Base-by-base conservation (phyloP, 768 basidiomycete genomes). In the Lentinula guzmanii region DNA sequence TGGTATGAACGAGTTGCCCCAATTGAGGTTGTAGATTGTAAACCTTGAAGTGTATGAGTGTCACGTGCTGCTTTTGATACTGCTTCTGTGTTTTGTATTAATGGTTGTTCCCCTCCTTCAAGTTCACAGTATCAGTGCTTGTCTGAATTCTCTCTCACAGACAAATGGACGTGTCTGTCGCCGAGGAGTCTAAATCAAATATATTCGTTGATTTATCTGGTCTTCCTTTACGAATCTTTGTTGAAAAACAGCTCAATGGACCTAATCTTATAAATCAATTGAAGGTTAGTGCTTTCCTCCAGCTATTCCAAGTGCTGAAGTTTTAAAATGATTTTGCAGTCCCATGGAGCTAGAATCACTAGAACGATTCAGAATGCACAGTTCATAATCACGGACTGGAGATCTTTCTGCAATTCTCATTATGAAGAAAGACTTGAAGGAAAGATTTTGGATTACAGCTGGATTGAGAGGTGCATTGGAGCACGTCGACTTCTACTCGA, bases 381-480 rank as follows among this genome's bases (percentile, higher is more conserved):
- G 16, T 82, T 87, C 65, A 78, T 88, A 39, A 54, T 61, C 16
- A 24, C 33, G 15, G 53, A 61, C 16, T 39, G n/a, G 13, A 43
- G 37, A 8, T 28, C 39, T 37, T 18, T 4, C 24, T 21, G 21
- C 16, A 39, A 34, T 24, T 8, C 4, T 21, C 7, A 18, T 11
- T 37, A 39, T 31, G 16, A 46, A 15, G n/a, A 53, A 58, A 71
- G 76, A 16, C 71, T 72, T 8, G 77, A 74, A 75, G 68, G 70
- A 16, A 66, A 69, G 31, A 79, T 87, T 9, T 73, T 89, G 59
- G 74, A 82, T 52, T 75, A 78, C 64, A 63, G 65, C 2, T 91
- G 89, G 89, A 82, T 77, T 45, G 68, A 72, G 35, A 74, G 70
- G 61, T 86, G 76, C 34, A 65, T 83, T 42, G 65, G 75, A 46